Base-by-base conservation (phyloP, 768 basidiomycete species). In the Lactarius sanguifluus region DNA sequence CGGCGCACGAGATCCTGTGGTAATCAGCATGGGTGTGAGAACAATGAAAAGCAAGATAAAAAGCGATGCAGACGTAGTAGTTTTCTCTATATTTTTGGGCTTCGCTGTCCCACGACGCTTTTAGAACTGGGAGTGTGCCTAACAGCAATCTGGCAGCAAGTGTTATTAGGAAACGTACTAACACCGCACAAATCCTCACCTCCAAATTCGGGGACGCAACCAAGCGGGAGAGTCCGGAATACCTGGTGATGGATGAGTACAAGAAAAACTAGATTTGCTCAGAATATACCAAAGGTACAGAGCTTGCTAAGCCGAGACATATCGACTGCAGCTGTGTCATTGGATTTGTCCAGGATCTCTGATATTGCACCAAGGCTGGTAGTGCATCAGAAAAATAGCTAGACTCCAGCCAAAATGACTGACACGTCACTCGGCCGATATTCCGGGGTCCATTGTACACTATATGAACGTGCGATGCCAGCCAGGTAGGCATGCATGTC, bases 121-220 rank as follows among this genome's bases (percentile, higher is more conserved):
- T 90, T 57, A 81, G 73, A 1, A 77, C 72, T 0, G 90, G 84
- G 38, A 91, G 78, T 4, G 83, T 82, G 28, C 87, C 87, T 61
- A 92, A 80, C 59, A 91, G 77, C 34, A 92, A 71, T 71, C 88
- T 90, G 45, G 23, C 36, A 6, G 41, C n/a, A 4, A 41, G 43
- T 55, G 41, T 69, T 62, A 68, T 50, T 65, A n/a, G 54, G 34
- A 34, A 56, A 65, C 63, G 36, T 16, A 40, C 43, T 45, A 18
- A 64, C 54, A 28, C 13, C 57, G 54, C 50, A 23, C 32, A 18
- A 45, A 8, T 36, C 77, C 86, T 74, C 68, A 90, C 91, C 85
- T 90, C 91, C 91, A 92, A 71, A 90, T 80, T 52, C 88, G 81
- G 34, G 90, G 88, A 50, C 91, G 83, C 69, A 92, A 79, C 89